Base-by-base conservation (phyloP, 1,284 basidiomycete genomes). In the Termitomyces sp. region DNA sequence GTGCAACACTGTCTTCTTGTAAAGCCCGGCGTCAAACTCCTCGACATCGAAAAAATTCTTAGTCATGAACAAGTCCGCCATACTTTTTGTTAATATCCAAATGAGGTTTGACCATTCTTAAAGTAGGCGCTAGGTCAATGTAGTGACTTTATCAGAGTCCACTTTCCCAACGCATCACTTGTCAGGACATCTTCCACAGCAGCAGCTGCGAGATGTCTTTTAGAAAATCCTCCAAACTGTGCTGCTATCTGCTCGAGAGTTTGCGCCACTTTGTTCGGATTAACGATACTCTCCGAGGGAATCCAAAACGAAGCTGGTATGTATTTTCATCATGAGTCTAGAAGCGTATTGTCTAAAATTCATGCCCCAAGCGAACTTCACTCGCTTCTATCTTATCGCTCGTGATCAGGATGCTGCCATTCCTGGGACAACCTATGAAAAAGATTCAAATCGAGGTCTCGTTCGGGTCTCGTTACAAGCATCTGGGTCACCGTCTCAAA, bases 41-140 rank as follows among this genome's bases (percentile, higher is more conserved):
- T 73, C 48, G 70, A 83, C 50, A 75, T 89, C 17, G 71, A 74
- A 53, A 71, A 69, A 51, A 74, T 90, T 10, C 63, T 88, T 60
- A 90, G 88, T 68, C 88, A 90, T 60, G 88, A 90, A 64, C 88
- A 90, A 73, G 88, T 86, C 52, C 51, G 72, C 64, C 17, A 3
- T 41, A 28, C 31, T 5, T 49, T 26, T 21, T 24, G 40, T 19
- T 45, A 12, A 24, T 40, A 31, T 58, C 47, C 40, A 59, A 51
- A 50, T 13, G n/a, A 42, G 15, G 7, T 21, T 39, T 52, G 52
- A 44, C 40, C 33, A 9, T 41, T 41, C 39, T 12, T 15, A 42
- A 40, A 24, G 6, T 61, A 91, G 88, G 88, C 88, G 13, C 68
- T 91, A 21, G 88, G 88, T n/a, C 88, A 91, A 67, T 91, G 88